Evolutionary conservation across 345 rosid genomes (phyloP).

Genomic region (Boechera divaricarpa): DNA sequence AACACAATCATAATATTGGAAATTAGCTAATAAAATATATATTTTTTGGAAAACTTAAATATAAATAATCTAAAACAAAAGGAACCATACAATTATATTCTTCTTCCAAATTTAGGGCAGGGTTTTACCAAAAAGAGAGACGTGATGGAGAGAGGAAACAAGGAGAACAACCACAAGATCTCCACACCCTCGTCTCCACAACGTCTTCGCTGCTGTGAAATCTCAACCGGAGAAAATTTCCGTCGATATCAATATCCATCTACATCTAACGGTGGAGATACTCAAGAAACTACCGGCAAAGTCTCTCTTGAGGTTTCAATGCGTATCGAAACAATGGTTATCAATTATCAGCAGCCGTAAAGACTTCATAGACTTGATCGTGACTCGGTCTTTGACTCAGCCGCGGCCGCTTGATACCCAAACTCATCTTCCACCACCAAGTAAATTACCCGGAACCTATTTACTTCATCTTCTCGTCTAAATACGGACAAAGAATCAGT

Average conservation of each 20-base stretch:
- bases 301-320: not conserved
- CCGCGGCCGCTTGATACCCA: not conserved
- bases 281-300: slow-evolving; percentile 5
- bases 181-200: not conserved
- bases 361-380: slow-evolving; percentile 11
- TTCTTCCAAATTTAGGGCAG: too few species aligned
- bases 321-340: not conserved
- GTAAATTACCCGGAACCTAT: too few species aligned
- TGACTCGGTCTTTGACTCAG: slow-evolving; percentile 6
- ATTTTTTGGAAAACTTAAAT: too few species aligned
- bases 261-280: slow-evolving; percentile 18
- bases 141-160: not conserved
- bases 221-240: not conserved
- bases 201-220: not conserved
- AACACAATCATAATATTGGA: too few species aligned
- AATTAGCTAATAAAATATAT: too few species aligned
- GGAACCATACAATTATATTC: too few species aligned
- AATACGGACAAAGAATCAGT: not conserved
- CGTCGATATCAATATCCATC: not conserved
- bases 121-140: too few species aligned
- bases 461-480: not conserved
- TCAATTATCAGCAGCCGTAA: not conserved
- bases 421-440: not conserved
- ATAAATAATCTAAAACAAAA: too few species aligned
- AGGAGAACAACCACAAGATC: not conserved